Base-by-base conservation (phyloP, 2,329 filamentous ascomycete genomes). In the Ophiostoma himal-ulmi region DNA sequence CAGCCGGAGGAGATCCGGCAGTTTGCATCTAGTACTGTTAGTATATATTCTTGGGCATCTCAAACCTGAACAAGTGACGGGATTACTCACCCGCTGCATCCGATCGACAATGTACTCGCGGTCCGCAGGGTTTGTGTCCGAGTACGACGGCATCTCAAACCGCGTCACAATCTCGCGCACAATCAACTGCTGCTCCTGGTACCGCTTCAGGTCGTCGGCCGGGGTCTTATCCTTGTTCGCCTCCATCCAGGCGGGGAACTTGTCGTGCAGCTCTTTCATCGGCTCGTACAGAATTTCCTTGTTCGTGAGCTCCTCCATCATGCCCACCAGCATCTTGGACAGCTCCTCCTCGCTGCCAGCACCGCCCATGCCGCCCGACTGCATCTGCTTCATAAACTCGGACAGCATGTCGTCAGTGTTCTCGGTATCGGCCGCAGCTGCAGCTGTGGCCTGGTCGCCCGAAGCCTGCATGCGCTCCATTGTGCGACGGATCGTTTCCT, bases 291-390 rank as follows among this genome's bases (percentile, higher is more conserved):
- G 81, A 73, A 99, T 97, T 75, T 98, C 95, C 83, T 97, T 98
- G 80, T 96, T 97, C 3, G 95, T 98, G 73, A 99, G 85, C 80
- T 99, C 94, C 81, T 98, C 93, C 94, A 99, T 98, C 93, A 98
- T 97, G 69, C 91, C 92, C 85, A 96, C 88, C 72, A 99, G 86
- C 88, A 98, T 93, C 81, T 96, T 94, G 71, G 92, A 93, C 76
- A 98, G 91, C 75, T 96, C 93, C 75, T 95, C 93, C 70, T 97
- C 93, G 72, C 82, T 83, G 17, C 82, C 84, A 44, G 82, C 83
- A 1, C 83, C 85, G 11, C 86, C 89, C 0, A 83, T 79, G 11
- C 74, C 75, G 34, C 84, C 85, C 30, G 86, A 85, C 76, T 92
- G 91, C 82, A 97, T 89, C 73, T 95, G 91, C 79, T 95, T 95